Evolutionary conservation across 1,284 basidiomycete genomes (phyloP).

Genomic region (Porogramme epimiltina): DNA sequence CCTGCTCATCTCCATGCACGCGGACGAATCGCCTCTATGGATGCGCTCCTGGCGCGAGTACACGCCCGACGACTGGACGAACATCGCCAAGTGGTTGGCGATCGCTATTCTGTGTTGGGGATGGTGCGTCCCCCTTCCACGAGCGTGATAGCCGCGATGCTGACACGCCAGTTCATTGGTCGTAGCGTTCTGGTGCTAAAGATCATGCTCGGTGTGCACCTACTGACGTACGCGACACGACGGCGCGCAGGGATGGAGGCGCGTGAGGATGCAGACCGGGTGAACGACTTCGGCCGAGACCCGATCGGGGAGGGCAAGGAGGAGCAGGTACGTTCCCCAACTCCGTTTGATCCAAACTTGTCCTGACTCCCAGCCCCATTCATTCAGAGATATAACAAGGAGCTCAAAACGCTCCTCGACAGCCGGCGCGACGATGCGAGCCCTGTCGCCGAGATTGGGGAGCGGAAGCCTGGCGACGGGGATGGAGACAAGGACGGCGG

Average conservation of each 20-base stretch:
- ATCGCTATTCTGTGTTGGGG: slow-evolving; percentile 78
- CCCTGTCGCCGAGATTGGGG: slow-evolving; percentile 71
- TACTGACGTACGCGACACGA: slow-evolving; percentile 81
- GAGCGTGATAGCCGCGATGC: not conserved
- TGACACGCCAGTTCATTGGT: not conserved
- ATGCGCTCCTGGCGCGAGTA: slow-evolving; percentile 30
- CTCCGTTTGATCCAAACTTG: not conserved
- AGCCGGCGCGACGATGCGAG: slow-evolving; percentile 69
- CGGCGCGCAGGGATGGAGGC: slow-evolving; percentile 78
- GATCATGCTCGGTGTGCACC: slow-evolving; percentile 84
- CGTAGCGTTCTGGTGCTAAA: slow-evolving; percentile 79
- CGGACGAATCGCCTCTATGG: slow-evolving; percentile 45
- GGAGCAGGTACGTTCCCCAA: slow-evolving; percentile 68
- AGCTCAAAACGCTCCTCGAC: slow-evolving; percentile 74
- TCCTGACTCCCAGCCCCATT: not conserved
- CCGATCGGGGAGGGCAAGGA: slow-evolving; percentile 87
- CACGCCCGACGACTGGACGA: slow-evolving; percentile 50
- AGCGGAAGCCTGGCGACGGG: slow-evolving; percentile 41
- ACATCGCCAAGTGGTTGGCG: slow-evolving; percentile 64
- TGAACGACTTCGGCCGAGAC: slow-evolving; percentile 85
- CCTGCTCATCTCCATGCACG: slow-evolving; percentile 55
- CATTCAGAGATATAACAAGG: slow-evolving; percentile 74
- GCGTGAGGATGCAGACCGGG: slow-evolving; percentile 65
- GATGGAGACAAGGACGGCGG: slow-evolving; percentile 35
- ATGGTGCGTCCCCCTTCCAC: slow-evolving; percentile 56